phyloP scores from a whole-genome alignment of 2,329 filamentous ascomycete species.

The Eutypella sp. region DNA sequence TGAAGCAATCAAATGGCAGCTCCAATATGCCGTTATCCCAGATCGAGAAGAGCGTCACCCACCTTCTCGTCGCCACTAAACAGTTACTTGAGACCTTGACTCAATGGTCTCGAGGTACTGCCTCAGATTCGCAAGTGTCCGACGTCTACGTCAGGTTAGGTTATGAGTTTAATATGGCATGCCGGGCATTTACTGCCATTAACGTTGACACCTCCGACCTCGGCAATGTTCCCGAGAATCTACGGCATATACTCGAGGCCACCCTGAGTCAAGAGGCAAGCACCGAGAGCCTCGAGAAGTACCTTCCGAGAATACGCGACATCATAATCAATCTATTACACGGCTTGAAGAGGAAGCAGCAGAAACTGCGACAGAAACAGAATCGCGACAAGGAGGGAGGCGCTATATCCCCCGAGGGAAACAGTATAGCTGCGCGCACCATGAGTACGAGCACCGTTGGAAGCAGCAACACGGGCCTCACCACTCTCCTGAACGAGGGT shows the following conservation, averaged over 20 bases:
- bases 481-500: conserved; percentile 55
- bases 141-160: conserved; percentile 96
- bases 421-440: conserved; percentile 40
- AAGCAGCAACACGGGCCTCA: conserved; percentile 54
- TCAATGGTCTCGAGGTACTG: conserved; percentile 90
- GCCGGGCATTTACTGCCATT: conserved; percentile 92
- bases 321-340: conserved; percentile 98
- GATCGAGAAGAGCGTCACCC: conserved; percentile 98
- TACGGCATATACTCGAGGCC: conserved; percentile 88
- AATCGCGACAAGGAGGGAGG: conserved; percentile 50
- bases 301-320: conserved; percentile 88
- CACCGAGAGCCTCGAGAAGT: conserved; percentile 87
- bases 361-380: conserved; percentile 68
- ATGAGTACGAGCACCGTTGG: conserved; percentile 55
- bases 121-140: conserved; percentile 91
- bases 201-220: conserved; percentile 93
- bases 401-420: conserved; percentile 27
- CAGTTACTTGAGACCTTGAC: conserved; percentile 96
- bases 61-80: conserved; percentile 95
- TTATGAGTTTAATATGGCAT: conserved; percentile 99
- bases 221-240: conserved; percentile 87
- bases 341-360: conserved; percentile 94
- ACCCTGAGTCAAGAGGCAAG: conserved; percentile 96
- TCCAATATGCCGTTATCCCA: conserved; percentile 78
- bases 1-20: conserved; percentile 55